Base-by-base conservation (phyloP, 2,329 filamentous ascomycete species). In the Exophiala lecanii-corni region DNA sequence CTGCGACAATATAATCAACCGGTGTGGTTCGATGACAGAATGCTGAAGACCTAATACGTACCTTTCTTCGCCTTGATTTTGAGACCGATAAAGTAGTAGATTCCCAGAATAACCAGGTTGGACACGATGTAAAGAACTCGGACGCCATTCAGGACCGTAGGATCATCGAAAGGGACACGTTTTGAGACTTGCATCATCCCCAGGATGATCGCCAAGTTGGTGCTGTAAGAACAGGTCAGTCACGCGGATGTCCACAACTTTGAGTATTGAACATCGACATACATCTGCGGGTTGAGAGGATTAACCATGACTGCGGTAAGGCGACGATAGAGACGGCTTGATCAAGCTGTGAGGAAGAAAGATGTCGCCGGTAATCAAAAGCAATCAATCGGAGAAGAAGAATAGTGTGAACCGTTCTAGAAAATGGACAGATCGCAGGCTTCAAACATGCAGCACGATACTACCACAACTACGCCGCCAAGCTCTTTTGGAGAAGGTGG, bases 101-200 rank as follows among this genome's bases (percentile, higher is more conserved):
- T 71, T 47, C 73, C 72, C 54, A 84, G 74, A 61, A 98, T 97
- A 68, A 97, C 76, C 54, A 95, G 52, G 68, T 98, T 86, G 56
- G 81, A 83, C 54, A 81, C 59, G 45, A 85, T 57, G 66, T 86
- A 86, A 52, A 81, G 65, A 28, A 67, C 75, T 59, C 82, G 81
- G 47, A 84, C 78, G 47, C 73, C 68, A 56, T 78, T 76, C 45
- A 85, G 72, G 36, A 84, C 79, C 50, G 76, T 73, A n/a, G 80
- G 88, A 62, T 97, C 84, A 20, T 97, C 91, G 61, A 97, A 95
- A 36, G 89, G 88, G 50, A 98, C 82, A 70, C 84, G 87, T 79
- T 97, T 97, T 59, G 89, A 86, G 50, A 94, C 85, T 77, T 96
- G 91, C 88, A 97, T 96, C 84, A 96, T 94, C 64, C 86, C 86